These are phyloP conservation scores for Trichomonascus vanleenenianus DNA, from an alignment of 805 yeast genomes.

Conservation along the genomic window DNA sequence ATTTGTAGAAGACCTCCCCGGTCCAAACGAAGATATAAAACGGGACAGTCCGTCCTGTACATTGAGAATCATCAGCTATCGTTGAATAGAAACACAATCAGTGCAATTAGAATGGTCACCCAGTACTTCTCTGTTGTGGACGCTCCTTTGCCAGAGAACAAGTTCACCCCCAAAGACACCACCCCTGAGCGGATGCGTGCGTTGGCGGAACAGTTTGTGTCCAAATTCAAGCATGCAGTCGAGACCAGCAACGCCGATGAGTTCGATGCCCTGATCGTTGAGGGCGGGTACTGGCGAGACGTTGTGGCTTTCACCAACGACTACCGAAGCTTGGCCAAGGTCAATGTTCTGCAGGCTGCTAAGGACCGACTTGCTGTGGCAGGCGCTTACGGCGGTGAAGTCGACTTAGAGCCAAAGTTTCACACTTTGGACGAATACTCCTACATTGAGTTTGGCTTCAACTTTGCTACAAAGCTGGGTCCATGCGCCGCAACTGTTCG, in stretches of 20 bases:
- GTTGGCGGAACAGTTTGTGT: constrained; percentile 4
- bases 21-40: no score
- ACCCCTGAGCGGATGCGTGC: constrained; percentile 2
- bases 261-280: constrained; percentile 13
- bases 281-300: constrained; percentile 19
- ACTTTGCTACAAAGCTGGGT: constrained; percentile 12
- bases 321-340: constrained; percentile 15
- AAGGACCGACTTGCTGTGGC: constrained; percentile 6
- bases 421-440: not conserved
- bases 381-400: constrained; percentile 1
- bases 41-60: no score
- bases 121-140: constrained; percentile 6
- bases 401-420: constrained; percentile 1
- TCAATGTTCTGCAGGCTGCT: constrained; percentile 17
- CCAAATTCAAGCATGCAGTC: constrained; percentile 13
- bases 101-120: constrained; percentile 1
- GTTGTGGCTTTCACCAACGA: constrained; percentile 18
- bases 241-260: constrained; percentile 7
- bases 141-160: constrained; percentile 5
- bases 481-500: constrained; percentile 9
- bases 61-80: no score
- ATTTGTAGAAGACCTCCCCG: no score
- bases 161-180: constrained; percentile 2
- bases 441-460: constrained; percentile 9
- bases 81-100: not conserved